Evolutionary conservation across 352 stramenopile species (phyloP).

Genomic region (Pythium coloratum): DNA sequence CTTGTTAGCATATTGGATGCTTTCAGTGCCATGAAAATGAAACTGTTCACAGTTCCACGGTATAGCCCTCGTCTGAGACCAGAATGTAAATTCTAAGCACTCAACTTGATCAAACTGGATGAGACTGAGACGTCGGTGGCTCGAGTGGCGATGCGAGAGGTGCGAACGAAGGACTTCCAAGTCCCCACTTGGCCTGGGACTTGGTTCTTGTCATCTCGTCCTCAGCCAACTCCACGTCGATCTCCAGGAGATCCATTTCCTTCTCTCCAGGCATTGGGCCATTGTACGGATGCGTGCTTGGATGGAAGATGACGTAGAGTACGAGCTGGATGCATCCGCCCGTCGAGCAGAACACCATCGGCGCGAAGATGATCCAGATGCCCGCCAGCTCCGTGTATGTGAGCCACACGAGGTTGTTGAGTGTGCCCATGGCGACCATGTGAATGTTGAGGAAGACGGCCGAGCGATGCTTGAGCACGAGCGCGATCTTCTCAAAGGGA

Average conservation of each 20-base stretch:
- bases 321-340: constrained; percentile 37
- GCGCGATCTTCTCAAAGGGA: constrained; percentile 56
- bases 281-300: constrained; percentile 39
- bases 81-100: too few relatives aligned
- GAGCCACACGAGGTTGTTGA: constrained; percentile 56
- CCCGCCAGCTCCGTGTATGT: constrained; percentile 39
- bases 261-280: constrained; percentile 2
- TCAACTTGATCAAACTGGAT: background rate
- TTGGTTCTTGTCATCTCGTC: background rate
- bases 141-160: constrained; percentile 14
- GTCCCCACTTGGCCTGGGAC: background rate
- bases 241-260: background rate
- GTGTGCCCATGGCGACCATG: constrained; percentile 44
- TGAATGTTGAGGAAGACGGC: constrained; percentile 51
- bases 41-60: too few relatives aligned
- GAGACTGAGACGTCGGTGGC: background rate
- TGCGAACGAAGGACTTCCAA: constrained; percentile 6
- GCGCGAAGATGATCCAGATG: constrained; percentile 54
- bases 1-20: too few relatives aligned
- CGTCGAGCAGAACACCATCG: constrained; percentile 43
- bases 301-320: constrained; percentile 50
- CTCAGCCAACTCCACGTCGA: constrained; percentile 12
- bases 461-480: constrained; percentile 48
- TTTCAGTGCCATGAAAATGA: too few relatives aligned
- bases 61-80: too few relatives aligned